Base-by-base conservation (phyloP, 148 eudicot species). In the Oxyria digyna region DNA sequence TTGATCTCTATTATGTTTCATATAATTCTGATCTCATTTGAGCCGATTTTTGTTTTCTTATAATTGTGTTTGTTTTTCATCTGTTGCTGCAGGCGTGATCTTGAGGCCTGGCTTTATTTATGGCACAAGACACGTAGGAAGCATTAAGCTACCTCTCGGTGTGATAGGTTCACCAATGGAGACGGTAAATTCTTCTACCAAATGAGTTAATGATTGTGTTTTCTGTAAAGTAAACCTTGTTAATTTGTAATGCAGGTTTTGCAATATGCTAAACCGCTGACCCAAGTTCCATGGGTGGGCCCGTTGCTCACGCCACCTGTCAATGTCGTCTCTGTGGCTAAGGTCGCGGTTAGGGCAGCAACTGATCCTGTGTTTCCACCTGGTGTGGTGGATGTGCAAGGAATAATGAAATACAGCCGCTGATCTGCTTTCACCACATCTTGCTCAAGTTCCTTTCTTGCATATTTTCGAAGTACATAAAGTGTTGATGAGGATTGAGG, bases 281-380 rank as follows among this genome's bases (percentile, higher is more conserved):
- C 76, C 43, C 84, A 87, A 69, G 74, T 89, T 6, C 96, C 96
- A 0, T 74, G 87, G 35, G 84, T 89, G 35, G 96, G 96, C 20
- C 92, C 92, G 1, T 73, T 89, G 67, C 69, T 89, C n/a, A 83
- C 82, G 24, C 87, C 89, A 27, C 96, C 96, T 1, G 89, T 89
- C 3, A 87, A 78, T 73, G 96, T 89, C 10, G 75, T 75, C 20
- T 81, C 91, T 20, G 92, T 89, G 67, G 92, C 96, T 8, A 85
- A 77, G 67, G 92, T 89, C 32, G 82, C 89, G 21, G 81, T 87
- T 15, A 77, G 96, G 84, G 96, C 89, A n/a, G 96, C 92, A 43
- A 83, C 84, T 24, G 96, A 89, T 74, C 88, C 88, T 67, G 92
- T 85, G 15, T 89, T 89, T 71, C 96, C 96, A 14, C 96, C 96